Evolutionary conservation across 169 alveolate genomes (phyloP).

Genomic region (Plasmodium adleri): DNA sequence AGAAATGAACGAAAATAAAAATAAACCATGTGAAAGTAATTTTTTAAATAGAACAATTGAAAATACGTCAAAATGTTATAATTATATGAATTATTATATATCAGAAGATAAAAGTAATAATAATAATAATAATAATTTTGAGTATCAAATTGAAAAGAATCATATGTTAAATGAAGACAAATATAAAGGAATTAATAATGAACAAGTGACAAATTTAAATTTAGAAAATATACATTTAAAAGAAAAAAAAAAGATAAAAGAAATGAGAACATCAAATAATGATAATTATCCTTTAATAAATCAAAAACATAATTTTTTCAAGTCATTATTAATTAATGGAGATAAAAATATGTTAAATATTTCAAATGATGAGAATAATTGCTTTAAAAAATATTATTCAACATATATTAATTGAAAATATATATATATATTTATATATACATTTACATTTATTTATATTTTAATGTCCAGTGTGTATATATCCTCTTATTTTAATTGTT

Average conservation of each 20-base stretch:
- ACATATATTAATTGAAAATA: no score
- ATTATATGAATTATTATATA: no score
- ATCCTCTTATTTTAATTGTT: no score
- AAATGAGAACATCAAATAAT: background rate
- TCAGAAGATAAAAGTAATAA: no score
- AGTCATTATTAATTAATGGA: conserved; percentile 8
- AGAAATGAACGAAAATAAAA: background rate
- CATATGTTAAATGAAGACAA: background rate
- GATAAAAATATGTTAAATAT: background rate
- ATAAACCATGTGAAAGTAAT: no score
- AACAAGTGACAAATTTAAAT: conserved; percentile 11
- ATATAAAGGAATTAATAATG: background rate
- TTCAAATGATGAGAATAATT: conserved; percentile 5
- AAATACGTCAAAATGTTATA: no score
- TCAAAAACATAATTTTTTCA: conserved; percentile 4
- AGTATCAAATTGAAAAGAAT: background rate
- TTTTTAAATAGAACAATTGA: no score
- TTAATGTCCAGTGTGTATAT: no score
- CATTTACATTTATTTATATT: no score
- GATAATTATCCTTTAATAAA: background rate
- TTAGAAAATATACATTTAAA: conserved; percentile 12
- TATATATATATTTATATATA: no score
- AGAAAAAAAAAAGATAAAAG: conserved; percentile 1
- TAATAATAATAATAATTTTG: background rate
- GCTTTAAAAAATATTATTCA: background rate